These are phyloP conservation scores for Arthrobotrys sphaeroides DNA, from an alignment of 2,329 filamentous ascomycete genomes.

Conservation along the genomic window DNA sequence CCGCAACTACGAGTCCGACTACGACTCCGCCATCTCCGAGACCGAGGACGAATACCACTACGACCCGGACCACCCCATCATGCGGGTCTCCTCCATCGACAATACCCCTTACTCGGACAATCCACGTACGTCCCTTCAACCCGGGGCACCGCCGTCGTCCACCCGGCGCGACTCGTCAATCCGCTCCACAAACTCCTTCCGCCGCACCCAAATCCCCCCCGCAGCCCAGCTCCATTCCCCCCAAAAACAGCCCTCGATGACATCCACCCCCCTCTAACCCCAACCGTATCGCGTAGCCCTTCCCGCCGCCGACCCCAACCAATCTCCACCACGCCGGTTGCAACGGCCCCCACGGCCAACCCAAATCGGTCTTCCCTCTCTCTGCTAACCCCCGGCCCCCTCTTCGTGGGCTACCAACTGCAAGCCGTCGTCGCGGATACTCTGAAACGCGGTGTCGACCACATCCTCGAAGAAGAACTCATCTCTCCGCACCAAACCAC, in stretches of 20 bases:
- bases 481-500: conserved; percentile 12
- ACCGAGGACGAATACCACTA: conserved; percentile 45
- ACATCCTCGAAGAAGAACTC: conserved; percentile 46
- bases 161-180: conserved; percentile 7
- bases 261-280: conserved; percentile 24
- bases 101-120: conserved; percentile 34
- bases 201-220: neutral
- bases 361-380: conserved; percentile 43
- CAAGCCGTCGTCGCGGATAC: conserved; percentile 56
- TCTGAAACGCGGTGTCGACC: conserved; percentile 42
- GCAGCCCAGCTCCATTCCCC: conserved; percentile 24
- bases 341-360: conserved; percentile 35
- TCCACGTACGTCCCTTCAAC: conserved; percentile 22
- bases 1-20: conserved; percentile 68
- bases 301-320: conserved; percentile 31
- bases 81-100: conserved; percentile 26
- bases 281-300: conserved; percentile 36
- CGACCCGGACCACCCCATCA: conserved; percentile 30
- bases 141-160: conserved; percentile 14
- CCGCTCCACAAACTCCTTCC: conserved; percentile 16
- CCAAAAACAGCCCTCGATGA: conserved; percentile 38
- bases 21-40: conserved; percentile 61
- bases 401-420: conserved; percentile 57
- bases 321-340: conserved; percentile 28
- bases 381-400: conserved; percentile 55